Conservation (phyloP, 192 early-diverging fungal species). For the Hyaloraphidium curvatum region DNA sequence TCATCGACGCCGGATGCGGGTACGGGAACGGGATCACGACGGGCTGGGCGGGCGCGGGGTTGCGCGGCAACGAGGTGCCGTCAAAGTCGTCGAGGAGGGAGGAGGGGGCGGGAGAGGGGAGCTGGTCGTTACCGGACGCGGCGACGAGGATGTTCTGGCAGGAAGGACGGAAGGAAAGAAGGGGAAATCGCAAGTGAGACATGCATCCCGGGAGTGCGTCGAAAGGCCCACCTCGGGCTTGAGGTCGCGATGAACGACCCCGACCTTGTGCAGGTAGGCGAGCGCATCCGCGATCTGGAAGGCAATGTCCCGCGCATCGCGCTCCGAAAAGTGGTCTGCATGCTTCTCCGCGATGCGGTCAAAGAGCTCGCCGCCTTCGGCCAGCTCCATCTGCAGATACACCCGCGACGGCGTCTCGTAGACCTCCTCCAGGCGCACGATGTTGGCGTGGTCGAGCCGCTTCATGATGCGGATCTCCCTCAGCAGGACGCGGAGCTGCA, state of each 20-base stretch:
- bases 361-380: not conserved
- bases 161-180: no score
- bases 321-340: not conserved
- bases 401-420: not conserved
- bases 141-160: no score
- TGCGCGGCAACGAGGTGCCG: no score
- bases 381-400: not conserved
- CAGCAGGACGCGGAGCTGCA: not conserved
- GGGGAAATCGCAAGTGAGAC: no score
- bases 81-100: no score
- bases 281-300: not conserved
- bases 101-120: no score
- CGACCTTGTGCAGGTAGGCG: not conserved
- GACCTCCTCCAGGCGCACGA: not conserved
- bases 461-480: conserved; percentile 1
- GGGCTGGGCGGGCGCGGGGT: no score
- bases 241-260: not conserved
- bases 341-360: not conserved
- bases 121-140: no score
- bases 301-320: not conserved
- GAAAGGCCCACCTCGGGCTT: no score
- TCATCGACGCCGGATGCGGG: no score
- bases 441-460: not conserved
- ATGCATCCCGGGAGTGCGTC: no score
- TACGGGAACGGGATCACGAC: no score